Evolutionary conservation across 2,329 filamentous ascomycete genomes (phyloP).

Genomic region (Neurospora sp.): DNA sequence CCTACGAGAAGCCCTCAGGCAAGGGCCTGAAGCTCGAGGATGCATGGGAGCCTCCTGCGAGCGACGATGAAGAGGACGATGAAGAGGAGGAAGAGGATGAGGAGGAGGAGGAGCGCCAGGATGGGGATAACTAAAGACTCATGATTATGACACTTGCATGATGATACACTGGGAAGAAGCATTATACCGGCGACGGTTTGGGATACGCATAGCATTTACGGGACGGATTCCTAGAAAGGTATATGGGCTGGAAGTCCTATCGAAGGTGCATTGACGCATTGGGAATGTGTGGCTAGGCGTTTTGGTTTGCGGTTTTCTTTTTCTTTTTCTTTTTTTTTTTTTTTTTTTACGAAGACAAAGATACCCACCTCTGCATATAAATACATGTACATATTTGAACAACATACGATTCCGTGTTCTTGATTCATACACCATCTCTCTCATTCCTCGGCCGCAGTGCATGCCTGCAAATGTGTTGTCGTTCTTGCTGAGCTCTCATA

Average conservation of each 20-base stretch:
- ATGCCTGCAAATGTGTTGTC: not conserved
- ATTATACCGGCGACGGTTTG: not conserved
- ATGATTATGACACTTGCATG: not conserved
- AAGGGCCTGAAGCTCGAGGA: conserved; percentile 68
- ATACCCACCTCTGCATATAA: not conserved
- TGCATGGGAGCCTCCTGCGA: conserved; percentile 61
- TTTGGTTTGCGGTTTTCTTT: not conserved
- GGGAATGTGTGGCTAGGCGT: not conserved
- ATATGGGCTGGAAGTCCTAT: not conserved
- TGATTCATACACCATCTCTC: not conserved
- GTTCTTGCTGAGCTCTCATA: not conserved
- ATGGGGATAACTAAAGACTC: not conserved
- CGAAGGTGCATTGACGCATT: not conserved
- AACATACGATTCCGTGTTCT: not conserved
- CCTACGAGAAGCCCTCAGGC: conserved; percentile 40
- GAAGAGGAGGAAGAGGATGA: conserved; percentile 32
- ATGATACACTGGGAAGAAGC: not conserved
- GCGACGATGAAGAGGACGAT: conserved; percentile 49
- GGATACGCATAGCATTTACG: not conserved
- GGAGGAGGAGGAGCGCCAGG: conserved; percentile 21
- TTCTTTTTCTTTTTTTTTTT: not conserved
- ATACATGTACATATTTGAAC: not conserved
- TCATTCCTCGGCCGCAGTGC: not conserved
- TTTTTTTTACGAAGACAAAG: not conserved
- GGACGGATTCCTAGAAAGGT: not conserved